Conservation (phyloP, 805 yeast genomes). For the Starmerella riodocensis region DNA sequence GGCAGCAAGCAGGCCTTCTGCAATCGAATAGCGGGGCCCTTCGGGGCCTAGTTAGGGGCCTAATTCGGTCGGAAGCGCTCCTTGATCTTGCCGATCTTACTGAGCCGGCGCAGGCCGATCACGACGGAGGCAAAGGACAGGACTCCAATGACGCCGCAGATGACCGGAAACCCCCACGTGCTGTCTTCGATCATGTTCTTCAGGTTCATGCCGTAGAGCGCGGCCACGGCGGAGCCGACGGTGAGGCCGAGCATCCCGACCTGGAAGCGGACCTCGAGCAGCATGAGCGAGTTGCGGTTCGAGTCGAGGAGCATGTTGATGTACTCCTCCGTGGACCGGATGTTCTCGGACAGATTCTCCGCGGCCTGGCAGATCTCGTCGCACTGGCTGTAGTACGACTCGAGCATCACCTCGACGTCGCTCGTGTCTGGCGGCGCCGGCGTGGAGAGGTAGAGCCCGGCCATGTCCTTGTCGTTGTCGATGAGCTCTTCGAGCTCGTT, state of each 20-base stretch:
- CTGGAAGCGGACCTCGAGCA: constrained; percentile 69
- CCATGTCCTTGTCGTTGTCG: constrained; percentile 77
- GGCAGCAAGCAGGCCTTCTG: too few relatives aligned
- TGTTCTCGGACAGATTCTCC: constrained; percentile 65
- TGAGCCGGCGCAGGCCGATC: constrained; percentile 44
- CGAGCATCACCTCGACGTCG: constrained; percentile 81
- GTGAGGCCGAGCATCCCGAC: constrained; percentile 75
- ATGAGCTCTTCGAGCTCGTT: constrained; percentile 74
- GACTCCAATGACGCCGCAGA: constrained; percentile 35
- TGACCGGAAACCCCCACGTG: constrained; percentile 50
- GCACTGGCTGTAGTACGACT: constrained; percentile 76
- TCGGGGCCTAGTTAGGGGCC: too few relatives aligned
- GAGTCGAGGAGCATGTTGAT: constrained; percentile 86
- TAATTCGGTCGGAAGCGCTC: constrained; percentile 5
- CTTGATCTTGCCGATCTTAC: constrained; percentile 31
- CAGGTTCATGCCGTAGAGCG: constrained; percentile 91
- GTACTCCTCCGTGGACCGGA: constrained; percentile 86
- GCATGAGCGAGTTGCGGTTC: constrained; percentile 84
- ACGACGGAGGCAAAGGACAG: constrained; percentile 36
- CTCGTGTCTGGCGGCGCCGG: constrained; percentile 45
- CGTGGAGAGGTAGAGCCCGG: constrained; percentile 66
- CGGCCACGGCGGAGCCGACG: constrained; percentile 64
- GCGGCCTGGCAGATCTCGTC: constrained; percentile 91
- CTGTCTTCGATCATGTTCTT: constrained; percentile 83
- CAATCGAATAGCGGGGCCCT: too few relatives aligned